Percentiles rank a stretch among this genome's conserved stretches.
These are phyloP conservation scores for Kurtzmaniella fragi DNA, from an alignment of 805 yeast genomes.

Conservation along the genomic window DNA sequence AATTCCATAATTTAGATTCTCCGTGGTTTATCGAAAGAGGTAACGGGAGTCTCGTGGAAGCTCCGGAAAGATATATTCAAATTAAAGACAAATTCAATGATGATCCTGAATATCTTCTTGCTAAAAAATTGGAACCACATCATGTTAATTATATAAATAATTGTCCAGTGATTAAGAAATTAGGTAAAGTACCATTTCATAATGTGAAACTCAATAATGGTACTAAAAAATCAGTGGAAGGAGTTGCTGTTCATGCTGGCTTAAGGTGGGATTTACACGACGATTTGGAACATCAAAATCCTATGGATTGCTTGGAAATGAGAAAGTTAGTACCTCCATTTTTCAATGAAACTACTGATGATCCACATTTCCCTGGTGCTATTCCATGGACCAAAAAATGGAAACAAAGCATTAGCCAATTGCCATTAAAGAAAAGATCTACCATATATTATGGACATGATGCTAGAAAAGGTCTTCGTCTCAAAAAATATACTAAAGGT, in stretches of 20 bases:
- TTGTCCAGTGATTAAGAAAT: conserved; percentile 58
- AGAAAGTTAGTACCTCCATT: conserved; percentile 63
- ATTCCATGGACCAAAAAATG: conserved; percentile 57
- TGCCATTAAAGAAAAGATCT: conserved; percentile 23
- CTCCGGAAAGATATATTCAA: neutral
- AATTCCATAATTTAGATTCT: conserved; percentile 44
- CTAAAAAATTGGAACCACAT: conserved; percentile 49
- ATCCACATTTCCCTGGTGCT: conserved; percentile 27
- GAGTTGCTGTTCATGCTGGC: conserved; percentile 81
- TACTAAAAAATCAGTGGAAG: conserved; percentile 25
- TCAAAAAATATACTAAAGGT: conserved; percentile 67
- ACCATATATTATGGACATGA: conserved; percentile 85
- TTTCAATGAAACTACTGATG: conserved; percentile 54
- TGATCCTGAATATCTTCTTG: conserved; percentile 41
- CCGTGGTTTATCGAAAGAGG: conserved; percentile 19
- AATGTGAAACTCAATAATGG: conserved; percentile 10
- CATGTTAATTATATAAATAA: conserved; percentile 57
- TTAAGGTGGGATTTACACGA: conserved; percentile 53
- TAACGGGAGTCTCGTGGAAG: neutral
- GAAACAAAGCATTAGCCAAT: conserved; percentile 40
- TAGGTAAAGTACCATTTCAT: conserved; percentile 56
- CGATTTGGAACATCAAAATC: conserved; percentile 50
- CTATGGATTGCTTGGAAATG: conserved; percentile 62
- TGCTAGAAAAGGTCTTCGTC: conserved; percentile 68
- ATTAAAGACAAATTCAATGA: conserved; percentile 16